Evolutionary conservation across 1,284 basidiomycete species (phyloP), one percentile per base, ranked within the genome.

Genomic region (Leccinum pseudoinsigne): DNA sequence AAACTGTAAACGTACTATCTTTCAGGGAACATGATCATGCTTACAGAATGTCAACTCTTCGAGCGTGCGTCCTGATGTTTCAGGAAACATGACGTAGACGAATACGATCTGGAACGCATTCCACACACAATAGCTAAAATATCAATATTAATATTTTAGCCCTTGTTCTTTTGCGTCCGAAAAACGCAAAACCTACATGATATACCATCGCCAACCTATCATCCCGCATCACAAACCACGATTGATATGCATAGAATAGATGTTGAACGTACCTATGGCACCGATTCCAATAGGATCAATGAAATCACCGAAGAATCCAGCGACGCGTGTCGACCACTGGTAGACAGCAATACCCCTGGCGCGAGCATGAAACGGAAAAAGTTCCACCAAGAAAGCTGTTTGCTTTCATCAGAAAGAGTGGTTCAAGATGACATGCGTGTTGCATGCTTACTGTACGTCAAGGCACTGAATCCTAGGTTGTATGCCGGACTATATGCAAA

Each of bases 41-140:
- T 67, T 69, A 86, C 85, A 71, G 78, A 87, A 86, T 2, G 85
- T 78, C 14, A 87, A 74, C 69, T 87, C 86, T 68, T 88, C 86
- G 34, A 87, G 77, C 1, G 84, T 82, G 38, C 80, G 80, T 16
- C 81, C 77, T 1, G 82, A 78, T 0, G 84, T 86, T 68, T 86
- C 84, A 0, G 84, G 84, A 77, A 86, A 83, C 36, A 83, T 66
- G 68, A 83, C 77, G 69, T 79, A 85, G 23, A 86, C 76, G 59
- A 84, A 81, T 12, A 78, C 62, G 31, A 84, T 73, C 63, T 84
- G 79, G 61, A 84, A 82, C 0, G 71, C 72, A 6, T 82, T 73
- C 71, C 79, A 84, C 9, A 79, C 74, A 66, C 81, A 82, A 68
- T 81, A 82, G 58, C 70, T 71, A n/a, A 10, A n/a, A n/a, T n/a